Conservation (phyloP, 495 filamentous ascomycete species). For the Lasiosphaeris hirsuta region DNA sequence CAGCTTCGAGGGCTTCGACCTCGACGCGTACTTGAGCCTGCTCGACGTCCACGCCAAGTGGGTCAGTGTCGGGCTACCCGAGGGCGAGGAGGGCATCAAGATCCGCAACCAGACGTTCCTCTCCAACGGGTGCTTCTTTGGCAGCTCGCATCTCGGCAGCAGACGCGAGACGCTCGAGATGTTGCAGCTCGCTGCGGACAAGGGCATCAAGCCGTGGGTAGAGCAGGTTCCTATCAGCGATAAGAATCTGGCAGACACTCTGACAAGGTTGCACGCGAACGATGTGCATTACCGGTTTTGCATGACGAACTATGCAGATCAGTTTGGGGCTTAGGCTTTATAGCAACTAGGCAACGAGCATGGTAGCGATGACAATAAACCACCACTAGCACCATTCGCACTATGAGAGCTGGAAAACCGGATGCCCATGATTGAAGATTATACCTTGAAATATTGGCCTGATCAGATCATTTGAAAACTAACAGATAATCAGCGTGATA, state of each 20-base stretch:
- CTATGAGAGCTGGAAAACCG: too few species aligned
- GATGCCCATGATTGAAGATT: too few species aligned
- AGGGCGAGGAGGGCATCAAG: conserved; percentile 63
- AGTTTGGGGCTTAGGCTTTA: conserved; percentile 31
- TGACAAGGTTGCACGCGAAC: conserved; percentile 65
- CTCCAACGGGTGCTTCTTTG: conserved; percentile 73
- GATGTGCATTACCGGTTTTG: conserved; percentile 60
- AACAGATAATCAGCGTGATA: too few species aligned
- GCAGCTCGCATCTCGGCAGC: conserved; percentile 78
- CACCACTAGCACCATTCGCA: too few species aligned
- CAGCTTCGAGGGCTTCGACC: conserved; percentile 50
- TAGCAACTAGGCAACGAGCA: not conserved
- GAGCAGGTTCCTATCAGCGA: conserved; percentile 70
- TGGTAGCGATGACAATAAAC: too few species aligned
- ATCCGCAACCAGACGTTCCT: conserved; percentile 77
- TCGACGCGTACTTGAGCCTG: conserved; percentile 69
- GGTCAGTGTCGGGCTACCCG: conserved; percentile 80
- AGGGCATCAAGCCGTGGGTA: conserved; percentile 78
- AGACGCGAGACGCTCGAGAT: conserved; percentile 77
- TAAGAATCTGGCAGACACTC: conserved; percentile 63
- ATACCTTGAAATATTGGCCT: too few species aligned
- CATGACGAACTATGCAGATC: conserved; percentile 42
- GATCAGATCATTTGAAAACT: too few species aligned
- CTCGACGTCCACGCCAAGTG: conserved; percentile 82
- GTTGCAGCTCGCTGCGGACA: conserved; percentile 77